Base-by-base conservation (phyloP, 2,329 filamentous ascomycete genomes). In the Aspergillus brunneoviolaceus region DNA sequence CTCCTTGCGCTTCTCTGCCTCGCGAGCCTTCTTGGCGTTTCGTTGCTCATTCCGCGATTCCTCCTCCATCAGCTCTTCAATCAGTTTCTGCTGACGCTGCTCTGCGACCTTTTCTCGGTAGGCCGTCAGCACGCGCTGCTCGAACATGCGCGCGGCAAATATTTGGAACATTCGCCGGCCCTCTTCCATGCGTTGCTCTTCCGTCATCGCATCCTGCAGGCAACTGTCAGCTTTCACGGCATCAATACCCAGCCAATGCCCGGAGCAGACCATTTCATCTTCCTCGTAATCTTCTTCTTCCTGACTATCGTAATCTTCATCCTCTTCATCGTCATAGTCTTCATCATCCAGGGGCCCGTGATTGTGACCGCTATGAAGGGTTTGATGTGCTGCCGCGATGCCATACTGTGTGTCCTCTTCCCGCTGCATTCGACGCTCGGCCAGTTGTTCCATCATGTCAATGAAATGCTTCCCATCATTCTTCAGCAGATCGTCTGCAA, bases 391-490 rank as follows among this genome's bases (percentile, higher is more conserved):
- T 55, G 82, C 78, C 72, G 85, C 83, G 58, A 88, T 82, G 72
- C 87, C 83, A 70, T 86, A 86, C 67, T 88, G 87, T 54, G 91
- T 91, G 74, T 97, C 92, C 79, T 95, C 93, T 80, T 98, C 94
- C 68, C 95, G 89, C 73, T 93, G 91, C 94, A 99, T 97, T 70
- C 95, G 87, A 70, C 94, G 91, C 80, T 99, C 95, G 42, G 95
- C 95, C 70, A 99, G 85, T 80, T 98, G 94, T 77, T 99, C 95
- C 95, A 99, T 99, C 95, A 99, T 99, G 76, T 99, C 95, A 78
- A 99, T 99, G 80, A 99, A 99, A 74, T 96, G 96, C 78, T 96
- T 96, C 71, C 95, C 95, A 77, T 99, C 95, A 78, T 99, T 99
- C 78, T 98, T 98, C 65, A 99, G 85, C 66, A 99, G 84, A 79